Conservation (phyloP, 2,329 filamentous ascomycete species). For the Lachnellula suecica region DNA sequence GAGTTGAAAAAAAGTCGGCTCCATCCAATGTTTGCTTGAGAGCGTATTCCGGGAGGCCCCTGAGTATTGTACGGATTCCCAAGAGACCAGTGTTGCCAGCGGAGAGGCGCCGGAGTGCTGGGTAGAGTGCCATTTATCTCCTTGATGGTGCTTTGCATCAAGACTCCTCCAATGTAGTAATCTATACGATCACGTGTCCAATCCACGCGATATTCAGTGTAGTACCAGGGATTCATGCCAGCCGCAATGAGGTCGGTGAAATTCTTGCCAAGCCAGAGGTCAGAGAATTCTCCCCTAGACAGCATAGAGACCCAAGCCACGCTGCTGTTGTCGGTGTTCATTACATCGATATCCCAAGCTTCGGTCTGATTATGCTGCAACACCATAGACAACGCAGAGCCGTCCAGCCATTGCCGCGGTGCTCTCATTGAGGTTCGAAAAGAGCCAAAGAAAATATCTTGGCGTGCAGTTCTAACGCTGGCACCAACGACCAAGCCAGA, state of each 20-base stretch:
- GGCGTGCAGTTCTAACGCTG: conserved; percentile 29
- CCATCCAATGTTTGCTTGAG: conserved; percentile 43
- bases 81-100: conserved; percentile 48
- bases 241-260: conserved; percentile 10
- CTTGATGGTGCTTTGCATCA: conserved; percentile 34
- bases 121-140: conserved; percentile 34
- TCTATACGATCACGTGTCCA: conserved; percentile 43
- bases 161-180: conserved; percentile 41
- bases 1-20: conserved; percentile 50
- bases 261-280: conserved; percentile 33
- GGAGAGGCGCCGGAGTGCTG: conserved; percentile 40
- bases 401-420: conserved; percentile 35
- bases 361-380: conserved; percentile 45
- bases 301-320: conserved; percentile 40
- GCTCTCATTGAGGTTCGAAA: conserved; percentile 43
- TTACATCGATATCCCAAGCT: conserved; percentile 41
- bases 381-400: conserved; percentile 45
- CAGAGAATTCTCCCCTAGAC: conserved; percentile 38
- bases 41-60: conserved; percentile 41
- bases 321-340: conserved; percentile 41
- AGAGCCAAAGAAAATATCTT: conserved; percentile 47
- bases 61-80: conserved; percentile 44
- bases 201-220: conserved; percentile 45
- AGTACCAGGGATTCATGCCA: conserved; percentile 39
- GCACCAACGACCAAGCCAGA: conserved; percentile 30